phyloP scores from a whole-genome alignment of 2,329 filamentous ascomycete species.

The Penicillium olsonii region DNA sequence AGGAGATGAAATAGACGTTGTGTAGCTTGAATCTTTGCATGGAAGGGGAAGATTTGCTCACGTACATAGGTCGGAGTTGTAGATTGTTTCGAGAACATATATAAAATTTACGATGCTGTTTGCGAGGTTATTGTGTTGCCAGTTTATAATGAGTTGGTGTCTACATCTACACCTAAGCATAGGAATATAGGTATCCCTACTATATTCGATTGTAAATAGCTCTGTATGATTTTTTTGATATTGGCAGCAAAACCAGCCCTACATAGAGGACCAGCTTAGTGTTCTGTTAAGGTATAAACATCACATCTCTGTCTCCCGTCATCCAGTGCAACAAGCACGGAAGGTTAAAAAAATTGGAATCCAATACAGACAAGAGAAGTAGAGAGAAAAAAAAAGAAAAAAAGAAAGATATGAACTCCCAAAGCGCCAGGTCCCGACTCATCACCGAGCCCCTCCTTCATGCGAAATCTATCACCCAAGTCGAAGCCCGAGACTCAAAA shows the following conservation, averaged over 20 bases:
- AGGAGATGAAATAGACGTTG: conserved; percentile 64
- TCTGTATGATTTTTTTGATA: conserved; percentile 11
- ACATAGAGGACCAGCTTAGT: conserved; percentile 1
- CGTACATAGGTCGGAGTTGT: neutral
- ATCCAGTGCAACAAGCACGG: conserved; percentile 3
- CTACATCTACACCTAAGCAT: no score
- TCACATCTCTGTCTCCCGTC: conserved; percentile 12
- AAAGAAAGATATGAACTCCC: conserved; percentile 23
- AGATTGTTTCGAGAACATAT: no score
- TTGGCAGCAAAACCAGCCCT: conserved; percentile 9
- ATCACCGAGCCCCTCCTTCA: conserved; percentile 28
- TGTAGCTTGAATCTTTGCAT: no score
- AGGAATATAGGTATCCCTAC: no score
- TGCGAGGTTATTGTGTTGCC: no score
- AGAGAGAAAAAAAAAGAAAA: conserved; percentile 7
- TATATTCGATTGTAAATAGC: neutral
- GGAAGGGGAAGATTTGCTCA: neutral
- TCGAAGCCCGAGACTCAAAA: conserved; percentile 21
- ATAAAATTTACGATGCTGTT: no score
- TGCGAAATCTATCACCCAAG: conserved; percentile 29
- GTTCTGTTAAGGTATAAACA: conserved; percentile 13
- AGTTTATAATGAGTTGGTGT: no score
- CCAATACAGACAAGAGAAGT: conserved; percentile 21
- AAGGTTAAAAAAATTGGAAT: conserved; percentile 6
- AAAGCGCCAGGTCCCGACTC: conserved; percentile 31